A percentile compares a stretch with the other conserved stretches of the same genome.
These are phyloP conservation scores for Clavariopsis aquatica DNA, from an alignment of 495 filamentous ascomycete genomes.

Conservation along the genomic window DNA sequence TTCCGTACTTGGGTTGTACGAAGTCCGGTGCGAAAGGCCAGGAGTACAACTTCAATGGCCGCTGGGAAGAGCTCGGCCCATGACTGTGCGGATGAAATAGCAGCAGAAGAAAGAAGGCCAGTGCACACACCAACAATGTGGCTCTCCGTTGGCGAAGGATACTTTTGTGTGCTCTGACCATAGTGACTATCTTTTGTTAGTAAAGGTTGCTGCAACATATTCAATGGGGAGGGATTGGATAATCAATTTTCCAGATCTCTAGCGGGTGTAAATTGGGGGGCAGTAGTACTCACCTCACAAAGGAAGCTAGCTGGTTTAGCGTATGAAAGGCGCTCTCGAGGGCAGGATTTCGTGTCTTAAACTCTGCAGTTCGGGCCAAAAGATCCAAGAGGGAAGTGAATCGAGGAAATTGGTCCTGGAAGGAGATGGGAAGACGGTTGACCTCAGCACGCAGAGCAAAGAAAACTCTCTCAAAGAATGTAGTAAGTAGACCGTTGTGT, in stretches of 20 bases:
- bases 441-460: constrained; percentile 22
- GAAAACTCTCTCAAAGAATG: constrained; percentile 28
- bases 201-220: not conserved
- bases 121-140: constrained; percentile 31
- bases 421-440: constrained; percentile 13
- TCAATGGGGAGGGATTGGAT: not conserved
- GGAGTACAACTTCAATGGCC: constrained; percentile 30
- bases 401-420: constrained; percentile 25
- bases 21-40: constrained; percentile 33
- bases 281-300: constrained; percentile 20
- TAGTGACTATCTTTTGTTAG: constrained; percentile 13
- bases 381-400: constrained; percentile 32
- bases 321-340: constrained; percentile 25
- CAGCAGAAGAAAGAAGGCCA: constrained; percentile 33
- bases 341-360: constrained; percentile 13
- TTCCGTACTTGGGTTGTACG: constrained; percentile 18
- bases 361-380: constrained; percentile 15
- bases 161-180: constrained; percentile 26
- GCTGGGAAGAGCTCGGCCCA: constrained; percentile 29
- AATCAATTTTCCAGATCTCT: not conserved
- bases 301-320: constrained; percentile 22
- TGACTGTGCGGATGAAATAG: constrained; percentile 24
- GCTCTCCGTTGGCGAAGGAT: constrained; percentile 24
- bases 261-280: not conserved
- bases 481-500: constrained; percentile 28